These are phyloP conservation scores for Urtica urens DNA, from an alignment of 306 rosid species.

Conservation along the genomic window DNA sequence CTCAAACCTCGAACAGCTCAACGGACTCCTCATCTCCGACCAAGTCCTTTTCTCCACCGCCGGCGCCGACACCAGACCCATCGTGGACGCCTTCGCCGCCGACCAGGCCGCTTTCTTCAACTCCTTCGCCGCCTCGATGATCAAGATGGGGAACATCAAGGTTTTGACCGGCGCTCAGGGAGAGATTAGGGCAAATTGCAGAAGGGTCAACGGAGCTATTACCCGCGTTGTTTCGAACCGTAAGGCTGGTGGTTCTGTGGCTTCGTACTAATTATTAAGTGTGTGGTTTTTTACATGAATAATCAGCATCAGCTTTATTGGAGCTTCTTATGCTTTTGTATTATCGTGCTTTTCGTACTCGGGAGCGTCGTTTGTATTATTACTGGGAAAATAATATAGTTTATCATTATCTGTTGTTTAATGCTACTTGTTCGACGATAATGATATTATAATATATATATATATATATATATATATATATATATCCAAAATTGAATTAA, in stretches of 20 bases:
- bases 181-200: slow-evolving; percentile 32
- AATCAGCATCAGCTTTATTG: too few species aligned
- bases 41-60: slow-evolving; percentile 27
- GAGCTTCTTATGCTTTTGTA: too few species aligned
- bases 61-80: slow-evolving; percentile 17
- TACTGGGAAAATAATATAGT: too few species aligned
- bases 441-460: too few species aligned
- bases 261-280: slow-evolving; percentile 1
- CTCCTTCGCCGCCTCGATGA: slow-evolving; percentile 32
- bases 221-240: too few species aligned
- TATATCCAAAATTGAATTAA: too few species aligned
- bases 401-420: too few species aligned
- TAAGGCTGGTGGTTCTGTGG: slow-evolving; percentile 1
- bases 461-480: too few species aligned
- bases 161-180: slow-evolving; percentile 28
- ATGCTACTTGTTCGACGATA: too few species aligned
- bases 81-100: slow-evolving; percentile 25
- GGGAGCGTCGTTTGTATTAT: too few species aligned
- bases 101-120: slow-evolving; percentile 22
- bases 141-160: slow-evolving; percentile 28
- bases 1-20: slow-evolving; percentile 24
- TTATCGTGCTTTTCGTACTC: too few species aligned
- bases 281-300: background rate
- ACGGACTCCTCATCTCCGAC: slow-evolving; percentile 32
- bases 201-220: slow-evolving; percentile 17